Base-by-base conservation (phyloP, 805 yeast genomes). In the Candida peoriensis region DNA sequence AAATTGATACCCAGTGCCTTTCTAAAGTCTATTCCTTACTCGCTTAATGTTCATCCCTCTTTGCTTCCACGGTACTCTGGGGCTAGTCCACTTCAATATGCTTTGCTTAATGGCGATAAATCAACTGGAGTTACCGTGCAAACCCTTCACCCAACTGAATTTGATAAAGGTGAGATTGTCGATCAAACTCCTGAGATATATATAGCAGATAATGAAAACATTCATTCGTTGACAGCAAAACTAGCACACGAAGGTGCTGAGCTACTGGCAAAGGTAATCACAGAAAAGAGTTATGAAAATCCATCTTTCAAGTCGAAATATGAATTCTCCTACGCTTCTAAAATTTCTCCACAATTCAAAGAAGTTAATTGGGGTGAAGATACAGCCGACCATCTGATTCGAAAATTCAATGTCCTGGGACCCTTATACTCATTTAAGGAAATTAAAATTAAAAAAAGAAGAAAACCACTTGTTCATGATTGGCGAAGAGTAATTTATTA, bases 21-120 rank as follows among this genome's bases (percentile, higher is more conserved):
- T 43, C 57, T 93, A 2, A 32, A 50, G 0, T 32, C 55, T 0
- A 60, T 78, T 15, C 55, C 57, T 10, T 75, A 57, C 50, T 94
- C 97, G 0, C 53, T 93, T 19, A 93, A 93, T 52, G 87, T 93
- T 1, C 98, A 93, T 55, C 98, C 98, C 0, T 87, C 96, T 0
- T 55, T 88, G 6, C 66, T 93, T 8, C 98, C 98, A 0, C 63
- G 61, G 30, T 76, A 84, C 47, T 73, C 87, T 3, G 98, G 98
- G 1, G 79, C 97, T 0, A 81, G 96, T 2, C 98, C 98, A 0
- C 60, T 93, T 4, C 97, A 90, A 42, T 69, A 76, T 40, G 78
- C 96, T 0, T 57, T 93, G 10, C 55, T 89, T 48, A 74, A 82
- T 39, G 67, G 68, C 26, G 88, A 81, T 44, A 23, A 42, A 1